Conservation (phyloP, 2,329 filamentous ascomycete genomes). For the Diaporthe citrichinensis region DNA sequence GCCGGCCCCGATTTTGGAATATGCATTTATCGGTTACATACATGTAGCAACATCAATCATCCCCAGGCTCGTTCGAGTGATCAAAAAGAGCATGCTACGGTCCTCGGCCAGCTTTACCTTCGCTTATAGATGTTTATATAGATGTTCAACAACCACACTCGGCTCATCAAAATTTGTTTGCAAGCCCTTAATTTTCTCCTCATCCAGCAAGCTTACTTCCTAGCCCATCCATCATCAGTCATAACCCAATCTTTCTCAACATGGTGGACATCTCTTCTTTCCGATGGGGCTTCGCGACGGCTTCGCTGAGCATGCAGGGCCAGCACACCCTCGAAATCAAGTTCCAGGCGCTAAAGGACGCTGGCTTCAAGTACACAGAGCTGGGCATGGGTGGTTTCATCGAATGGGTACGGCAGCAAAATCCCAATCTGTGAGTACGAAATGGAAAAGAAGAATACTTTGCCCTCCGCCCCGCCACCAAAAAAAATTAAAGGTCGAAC, state of each 20-base stretch:
- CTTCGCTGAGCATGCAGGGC: neutral
- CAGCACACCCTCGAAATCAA: neutral
- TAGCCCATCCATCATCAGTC: neutral
- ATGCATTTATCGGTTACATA: neutral
- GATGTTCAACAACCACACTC: neutral
- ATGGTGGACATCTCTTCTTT: slow-evolving; percentile 6
- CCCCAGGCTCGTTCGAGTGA: neutral
- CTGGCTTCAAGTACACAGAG: neutral
- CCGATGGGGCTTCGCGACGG: slow-evolving; percentile 1
- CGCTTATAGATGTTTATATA: neutral
- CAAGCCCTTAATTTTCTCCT: neutral
- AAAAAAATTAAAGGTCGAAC: no score
- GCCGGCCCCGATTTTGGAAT: neutral
- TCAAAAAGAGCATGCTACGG: neutral
- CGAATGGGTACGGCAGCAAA: slow-evolving; percentile 10
- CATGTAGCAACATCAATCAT: neutral
- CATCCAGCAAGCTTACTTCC: neutral
- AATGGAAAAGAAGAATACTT: neutral
- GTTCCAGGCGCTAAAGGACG: neutral
- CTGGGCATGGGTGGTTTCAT: slow-evolving; percentile 3
- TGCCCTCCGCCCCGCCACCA: no score
- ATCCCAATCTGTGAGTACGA: neutral
- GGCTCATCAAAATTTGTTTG: neutral
- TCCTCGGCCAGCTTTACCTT: neutral
- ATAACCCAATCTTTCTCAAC: neutral